Percentiles rank a stretch among this genome's conserved stretches.
These are phyloP conservation scores for Carex kokanica DNA, from an alignment of 176 grass and related monocot species.

Conservation along the genomic window DNA sequence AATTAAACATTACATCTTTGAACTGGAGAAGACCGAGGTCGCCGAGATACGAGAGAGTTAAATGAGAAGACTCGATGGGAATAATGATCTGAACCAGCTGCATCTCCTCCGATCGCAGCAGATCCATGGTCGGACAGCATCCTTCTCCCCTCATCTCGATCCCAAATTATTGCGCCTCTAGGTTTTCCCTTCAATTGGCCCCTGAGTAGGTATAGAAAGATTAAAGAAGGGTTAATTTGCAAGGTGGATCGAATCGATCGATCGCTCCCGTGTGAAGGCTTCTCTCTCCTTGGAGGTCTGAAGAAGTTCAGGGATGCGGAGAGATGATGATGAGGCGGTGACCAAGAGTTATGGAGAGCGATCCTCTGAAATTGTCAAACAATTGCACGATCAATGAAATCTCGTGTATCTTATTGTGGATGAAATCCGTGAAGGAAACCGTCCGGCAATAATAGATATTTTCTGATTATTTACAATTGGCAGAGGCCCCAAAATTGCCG, in stretches of 20 bases:
- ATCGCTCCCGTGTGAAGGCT: conserved; percentile 17
- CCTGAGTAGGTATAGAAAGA: not conserved
- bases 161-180: not conserved
- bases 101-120: conserved; percentile 98
- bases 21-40: conserved; percentile 93
- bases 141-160: conserved; percentile 44
- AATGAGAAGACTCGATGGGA: conserved; percentile 78
- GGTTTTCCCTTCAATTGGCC: not conserved
- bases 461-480: no score
- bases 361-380: not conserved
- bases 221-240: not conserved
- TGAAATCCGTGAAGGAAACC: no score
- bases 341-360: conserved; percentile 1
- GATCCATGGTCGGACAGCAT: conserved; percentile 86
- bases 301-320: not conserved
- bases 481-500: no score
- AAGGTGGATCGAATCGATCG: conserved; percentile 15
- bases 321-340: not conserved
- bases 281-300: conserved; percentile 16
- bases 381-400: conserved; percentile 2
- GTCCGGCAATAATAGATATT: no score
- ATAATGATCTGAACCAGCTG: conserved; percentile 97
- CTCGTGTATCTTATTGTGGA: not conserved
- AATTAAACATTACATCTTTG: conserved; percentile 65
- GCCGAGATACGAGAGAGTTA: conserved; percentile 80